Percentiles rank a stretch among this genome's conserved stretches.
These are phyloP conservation scores for Hyphopichia pseudoburtonii DNA, from an alignment of 1,139 yeast genomes.

Conservation along the genomic window DNA sequence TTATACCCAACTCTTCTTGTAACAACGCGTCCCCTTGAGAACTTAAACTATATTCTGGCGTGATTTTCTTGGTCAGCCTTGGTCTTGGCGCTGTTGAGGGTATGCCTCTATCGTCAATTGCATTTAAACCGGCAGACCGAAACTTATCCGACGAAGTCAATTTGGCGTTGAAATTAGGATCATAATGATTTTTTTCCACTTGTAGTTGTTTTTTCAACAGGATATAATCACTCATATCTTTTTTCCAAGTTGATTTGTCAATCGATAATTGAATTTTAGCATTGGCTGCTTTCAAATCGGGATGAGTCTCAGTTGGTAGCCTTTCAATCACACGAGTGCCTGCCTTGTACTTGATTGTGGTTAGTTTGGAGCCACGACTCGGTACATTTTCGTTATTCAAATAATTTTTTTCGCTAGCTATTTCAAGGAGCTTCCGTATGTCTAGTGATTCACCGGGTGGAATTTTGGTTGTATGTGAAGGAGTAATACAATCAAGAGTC, in stretches of 20 bases:
- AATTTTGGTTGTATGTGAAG: conserved; percentile 73
- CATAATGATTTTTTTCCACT: neutral
- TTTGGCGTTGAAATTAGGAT: neutral
- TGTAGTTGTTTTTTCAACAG: conserved; percentile 9
- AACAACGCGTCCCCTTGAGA: conserved; percentile 23
- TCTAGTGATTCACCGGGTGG: conserved; percentile 77
- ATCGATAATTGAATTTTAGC: conserved; percentile 31
- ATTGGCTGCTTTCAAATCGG: conserved; percentile 19
- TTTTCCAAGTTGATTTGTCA: conserved; percentile 26
- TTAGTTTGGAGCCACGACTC: conserved; percentile 9
- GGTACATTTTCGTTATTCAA: conserved; percentile 11
- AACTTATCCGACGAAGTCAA: neutral
- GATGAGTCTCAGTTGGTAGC: conserved; percentile 21
- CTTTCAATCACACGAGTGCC: conserved; percentile 23
- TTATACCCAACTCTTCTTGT: conserved; percentile 3
- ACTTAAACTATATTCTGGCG: conserved; percentile 19
- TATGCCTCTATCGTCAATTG: neutral
- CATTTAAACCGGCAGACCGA: neutral
- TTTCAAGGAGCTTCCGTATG: conserved; percentile 52
- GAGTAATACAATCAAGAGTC: conserved; percentile 83
- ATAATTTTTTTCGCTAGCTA: conserved; percentile 17
- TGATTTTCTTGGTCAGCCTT: neutral
- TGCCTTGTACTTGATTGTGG: conserved; percentile 17
- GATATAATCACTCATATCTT: conserved; percentile 17
- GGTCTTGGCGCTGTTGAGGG: neutral